Conservation (phyloP, 2,329 filamentous ascomycete species). For the Remersonia thermophila region DNA sequence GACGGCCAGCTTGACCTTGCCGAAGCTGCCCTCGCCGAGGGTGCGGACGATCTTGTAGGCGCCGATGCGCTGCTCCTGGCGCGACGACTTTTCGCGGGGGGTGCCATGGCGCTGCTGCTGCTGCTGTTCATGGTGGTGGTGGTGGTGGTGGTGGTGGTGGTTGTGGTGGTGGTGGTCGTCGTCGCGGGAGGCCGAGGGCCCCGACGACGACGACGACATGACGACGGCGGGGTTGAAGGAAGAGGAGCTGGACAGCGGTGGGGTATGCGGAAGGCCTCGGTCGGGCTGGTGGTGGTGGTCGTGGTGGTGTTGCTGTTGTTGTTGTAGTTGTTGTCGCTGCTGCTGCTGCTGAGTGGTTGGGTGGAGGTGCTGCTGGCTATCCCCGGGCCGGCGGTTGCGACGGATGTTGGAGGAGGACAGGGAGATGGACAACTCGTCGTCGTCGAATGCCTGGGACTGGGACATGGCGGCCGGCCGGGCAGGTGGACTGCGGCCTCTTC, state of each 20-base stretch:
- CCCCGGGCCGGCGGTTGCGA: conserved; percentile 29
- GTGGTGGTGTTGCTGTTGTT: conserved; percentile 11
- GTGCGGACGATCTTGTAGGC: conserved; percentile 86
- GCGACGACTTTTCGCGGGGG: conserved; percentile 35
- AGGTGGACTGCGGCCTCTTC: too few species aligned
- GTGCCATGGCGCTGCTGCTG: conserved; percentile 14
- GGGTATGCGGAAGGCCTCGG: neutral
- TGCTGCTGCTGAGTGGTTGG: too few species aligned
- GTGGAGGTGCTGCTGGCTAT: conserved; percentile 6
- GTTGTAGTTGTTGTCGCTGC: neutral
- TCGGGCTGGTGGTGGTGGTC: conserved; percentile 2
- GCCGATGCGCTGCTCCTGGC: conserved; percentile 72
- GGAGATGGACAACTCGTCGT: conserved; percentile 73
- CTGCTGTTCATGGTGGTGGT: too few species aligned
- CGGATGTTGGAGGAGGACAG: conserved; percentile 53
- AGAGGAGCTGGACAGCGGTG: conserved; percentile 1
- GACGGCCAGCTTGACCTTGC: conserved; percentile 94
- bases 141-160: too few species aligned
- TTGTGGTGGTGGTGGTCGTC: conserved; percentile 18
- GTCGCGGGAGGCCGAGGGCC: conserved; percentile 13
- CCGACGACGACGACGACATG: conserved; percentile 16
- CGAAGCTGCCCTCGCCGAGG: conserved; percentile 91
- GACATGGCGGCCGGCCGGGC: conserved; percentile 13
- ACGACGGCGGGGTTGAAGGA: conserved; percentile 22
- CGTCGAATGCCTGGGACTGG: conserved; percentile 34